Percentiles rank a stretch among this genome's conserved stretches.
These are phyloP conservation scores for Populus hybrid DNA, from an alignment of 441 rosid species.

Conservation along the genomic window DNA sequence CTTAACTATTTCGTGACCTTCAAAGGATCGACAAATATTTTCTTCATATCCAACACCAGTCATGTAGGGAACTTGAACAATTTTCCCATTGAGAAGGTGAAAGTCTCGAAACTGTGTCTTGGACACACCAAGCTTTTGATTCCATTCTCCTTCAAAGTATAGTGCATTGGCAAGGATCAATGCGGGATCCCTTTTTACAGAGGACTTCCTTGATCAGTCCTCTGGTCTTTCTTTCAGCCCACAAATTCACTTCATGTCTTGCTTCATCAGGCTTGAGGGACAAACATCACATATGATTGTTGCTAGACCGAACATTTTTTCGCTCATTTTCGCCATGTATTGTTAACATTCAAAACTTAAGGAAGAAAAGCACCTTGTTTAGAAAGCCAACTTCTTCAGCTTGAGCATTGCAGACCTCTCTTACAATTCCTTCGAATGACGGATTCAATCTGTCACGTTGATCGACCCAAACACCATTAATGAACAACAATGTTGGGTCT, in stretches of 20 bases:
- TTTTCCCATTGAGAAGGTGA: slow-evolving; percentile 17
- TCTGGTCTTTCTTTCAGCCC: slow-evolving; percentile 20
- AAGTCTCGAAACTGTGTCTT: slow-evolving; percentile 2
- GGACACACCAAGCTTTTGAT: background rate
- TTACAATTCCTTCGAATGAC: slow-evolving; percentile 12
- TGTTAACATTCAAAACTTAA: too few species aligned
- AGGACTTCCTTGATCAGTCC: slow-evolving; percentile 19
- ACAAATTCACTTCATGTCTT: background rate
- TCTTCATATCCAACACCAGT: background rate
- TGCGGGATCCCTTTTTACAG: too few species aligned
- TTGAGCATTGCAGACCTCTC: slow-evolving; percentile 17
- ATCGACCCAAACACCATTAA: slow-evolving; percentile 29
- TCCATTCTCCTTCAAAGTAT: slow-evolving; percentile 26
- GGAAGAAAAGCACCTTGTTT: background rate
- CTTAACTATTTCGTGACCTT: background rate
- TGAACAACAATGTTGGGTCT: slow-evolving; percentile 19
- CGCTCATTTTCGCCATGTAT: too few species aligned
- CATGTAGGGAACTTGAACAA: slow-evolving; percentile 19
- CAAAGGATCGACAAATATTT: background rate
- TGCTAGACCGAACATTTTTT: too few species aligned
- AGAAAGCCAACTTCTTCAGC: slow-evolving; percentile 15
- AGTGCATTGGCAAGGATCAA: slow-evolving; percentile 24
- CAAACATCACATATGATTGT: too few species aligned
- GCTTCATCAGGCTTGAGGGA: slow-evolving; percentile 11
- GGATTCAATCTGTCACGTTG: slow-evolving; percentile 11